Conservation (phyloP, 2,329 filamentous ascomycete genomes). For the Xylariomycetidae sp. region DNA sequence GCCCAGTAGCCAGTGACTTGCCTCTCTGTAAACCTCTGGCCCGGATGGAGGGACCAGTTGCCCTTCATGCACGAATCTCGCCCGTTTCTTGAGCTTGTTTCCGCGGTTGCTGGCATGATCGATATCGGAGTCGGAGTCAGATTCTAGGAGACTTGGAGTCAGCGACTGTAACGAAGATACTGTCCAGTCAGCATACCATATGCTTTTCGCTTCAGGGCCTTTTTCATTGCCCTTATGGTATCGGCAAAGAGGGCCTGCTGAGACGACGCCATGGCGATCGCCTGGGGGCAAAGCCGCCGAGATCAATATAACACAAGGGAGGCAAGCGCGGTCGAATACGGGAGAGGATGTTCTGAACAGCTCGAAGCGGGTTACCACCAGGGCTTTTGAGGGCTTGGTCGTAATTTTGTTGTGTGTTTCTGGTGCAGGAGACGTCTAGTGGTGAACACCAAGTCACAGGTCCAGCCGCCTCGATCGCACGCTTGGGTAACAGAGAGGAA, state of each 20-base stretch:
- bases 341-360: too few species aligned
- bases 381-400: too few species aligned
- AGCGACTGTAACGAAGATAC: constrained; percentile 10
- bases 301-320: constrained; percentile 1
- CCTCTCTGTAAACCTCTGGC: constrained; percentile 66
- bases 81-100: constrained; percentile 71
- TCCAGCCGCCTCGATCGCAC: too few species aligned
- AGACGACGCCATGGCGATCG: constrained; percentile 39
- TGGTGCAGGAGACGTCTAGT: too few species aligned
- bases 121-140: constrained; percentile 70
- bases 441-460: too few species aligned
- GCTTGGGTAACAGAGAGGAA: too few species aligned
- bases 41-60: constrained; percentile 61
- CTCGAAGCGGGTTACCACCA: too few species aligned
- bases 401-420: too few species aligned
- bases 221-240: constrained; percentile 63
- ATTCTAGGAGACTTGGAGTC: constrained; percentile 46
- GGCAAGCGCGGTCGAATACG: too few species aligned
- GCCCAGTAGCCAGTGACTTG: constrained; percentile 34
- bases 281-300: constrained; percentile 3
- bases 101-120: constrained; percentile 66
- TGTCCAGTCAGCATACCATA: constrained; percentile 43
- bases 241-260: constrained; percentile 60
- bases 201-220: constrained; percentile 57
- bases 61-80: constrained; percentile 64